Conservation (phyloP, 257 asterid genomes). For the Ehretia macrophylla region DNA sequence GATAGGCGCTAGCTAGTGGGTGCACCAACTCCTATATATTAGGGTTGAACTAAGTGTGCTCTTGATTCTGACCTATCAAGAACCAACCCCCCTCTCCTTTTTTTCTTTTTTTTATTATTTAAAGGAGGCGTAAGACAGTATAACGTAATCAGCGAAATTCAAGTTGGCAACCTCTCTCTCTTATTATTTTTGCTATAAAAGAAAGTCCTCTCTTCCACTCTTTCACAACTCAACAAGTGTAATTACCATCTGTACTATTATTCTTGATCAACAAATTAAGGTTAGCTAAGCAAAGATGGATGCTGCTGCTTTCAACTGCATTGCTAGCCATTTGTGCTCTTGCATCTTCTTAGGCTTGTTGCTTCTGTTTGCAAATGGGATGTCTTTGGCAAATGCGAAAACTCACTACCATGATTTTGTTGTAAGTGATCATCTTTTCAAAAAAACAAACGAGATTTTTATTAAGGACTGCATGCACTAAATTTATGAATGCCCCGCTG, state of each 20-base stretch:
- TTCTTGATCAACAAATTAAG: too few species aligned
- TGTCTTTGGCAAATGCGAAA: conserved; percentile 48
- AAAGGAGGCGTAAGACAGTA: too few species aligned
- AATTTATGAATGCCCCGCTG: too few species aligned
- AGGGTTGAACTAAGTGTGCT: conserved; percentile 41
- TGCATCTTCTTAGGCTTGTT: conserved; percentile 28
- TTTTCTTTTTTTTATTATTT: too few species aligned
- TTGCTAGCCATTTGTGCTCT: conserved; percentile 14
- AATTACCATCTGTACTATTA: too few species aligned
- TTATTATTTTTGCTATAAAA: conserved; percentile 46
- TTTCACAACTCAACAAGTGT: conserved; percentile 24
- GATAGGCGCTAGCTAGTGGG: conserved; percentile 54
- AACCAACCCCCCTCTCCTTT: conserved; percentile 37
- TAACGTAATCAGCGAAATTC: too few species aligned
- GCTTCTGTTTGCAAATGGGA: conserved; percentile 33
- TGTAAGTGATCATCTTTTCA: conserved; percentile 36
- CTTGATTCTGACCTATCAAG: conserved; percentile 26
- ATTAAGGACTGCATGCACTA: too few species aligned
- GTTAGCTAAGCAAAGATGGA: conserved; percentile 10
- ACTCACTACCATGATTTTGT: conserved; percentile 58
- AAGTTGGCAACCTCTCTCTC: too few species aligned
- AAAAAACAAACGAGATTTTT: too few species aligned
- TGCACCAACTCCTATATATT: conserved; percentile 60
- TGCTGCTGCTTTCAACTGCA: conserved; percentile 25
- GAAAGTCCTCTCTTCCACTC: conserved; percentile 19